These are phyloP conservation scores for Naematelia encephala DNA, from an alignment of 768 basidiomycete genomes.

Conservation along the genomic window DNA sequence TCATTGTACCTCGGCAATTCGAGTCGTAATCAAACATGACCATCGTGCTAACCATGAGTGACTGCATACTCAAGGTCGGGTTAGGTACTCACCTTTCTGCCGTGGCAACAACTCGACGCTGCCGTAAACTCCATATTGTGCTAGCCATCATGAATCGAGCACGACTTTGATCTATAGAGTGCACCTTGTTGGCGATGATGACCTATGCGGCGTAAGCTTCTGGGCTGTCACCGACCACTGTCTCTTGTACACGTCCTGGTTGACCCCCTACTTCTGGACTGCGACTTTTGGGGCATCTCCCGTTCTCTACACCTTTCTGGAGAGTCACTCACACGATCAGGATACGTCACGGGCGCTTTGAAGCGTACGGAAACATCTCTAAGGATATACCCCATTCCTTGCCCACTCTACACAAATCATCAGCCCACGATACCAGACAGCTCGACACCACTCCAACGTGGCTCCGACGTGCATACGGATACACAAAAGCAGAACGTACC, in stretches of 20 bases:
- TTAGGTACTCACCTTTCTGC: slow-evolving; percentile 31
- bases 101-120: slow-evolving; percentile 29
- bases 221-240: too few species aligned
- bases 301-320: background rate
- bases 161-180: slow-evolving; percentile 24
- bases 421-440: background rate
- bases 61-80: background rate
- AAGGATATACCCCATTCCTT: slow-evolving; percentile 39
- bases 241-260: too few species aligned
- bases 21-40: slow-evolving; percentile 45
- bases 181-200: slow-evolving; percentile 30
- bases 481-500: slow-evolving; percentile 17
- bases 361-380: slow-evolving; percentile 39
- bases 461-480: background rate
- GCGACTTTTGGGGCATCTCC: too few species aligned
- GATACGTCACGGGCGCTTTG: slow-evolving; percentile 37
- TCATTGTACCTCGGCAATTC: slow-evolving; percentile 25
- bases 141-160: slow-evolving; percentile 28
- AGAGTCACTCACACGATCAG: slow-evolving; percentile 29
- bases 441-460: background rate
- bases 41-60: slow-evolving; percentile 22
- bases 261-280: too few species aligned
- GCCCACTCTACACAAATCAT: slow-evolving; percentile 14
- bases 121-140: slow-evolving; percentile 31
- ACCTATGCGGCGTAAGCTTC: slow-evolving; percentile 15